phyloP scores from a whole-genome alignment of 2,329 filamentous ascomycete genomes.

The Aureobasidium sp. region DNA sequence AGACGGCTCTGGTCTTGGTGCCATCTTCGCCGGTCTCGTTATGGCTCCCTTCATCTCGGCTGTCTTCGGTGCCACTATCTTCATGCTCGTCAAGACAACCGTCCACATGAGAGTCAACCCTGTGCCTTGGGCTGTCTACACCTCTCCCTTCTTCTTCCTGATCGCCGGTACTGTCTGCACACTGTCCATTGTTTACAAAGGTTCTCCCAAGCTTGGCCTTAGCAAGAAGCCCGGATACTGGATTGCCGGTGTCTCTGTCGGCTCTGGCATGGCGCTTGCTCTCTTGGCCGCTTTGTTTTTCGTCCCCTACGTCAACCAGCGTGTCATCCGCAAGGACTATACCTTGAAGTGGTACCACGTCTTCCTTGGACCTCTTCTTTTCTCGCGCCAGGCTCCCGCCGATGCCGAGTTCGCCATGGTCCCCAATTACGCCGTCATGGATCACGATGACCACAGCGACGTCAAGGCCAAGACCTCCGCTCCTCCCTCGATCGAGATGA shows the following conservation, averaged over 20 bases:
- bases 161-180: conserved; percentile 42
- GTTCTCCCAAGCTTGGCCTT: conserved; percentile 33
- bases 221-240: conserved; percentile 33
- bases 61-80: conserved; percentile 41
- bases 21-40: conserved; percentile 35
- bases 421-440: conserved; percentile 70
- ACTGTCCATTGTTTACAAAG: conserved; percentile 50
- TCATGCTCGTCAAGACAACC: conserved; percentile 40
- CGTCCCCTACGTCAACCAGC: conserved; percentile 26
- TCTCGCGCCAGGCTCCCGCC: conserved; percentile 45
- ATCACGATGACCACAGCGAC: conserved; percentile 47
- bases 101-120: conserved; percentile 43
- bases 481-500: neutral
- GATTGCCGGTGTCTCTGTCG: conserved; percentile 44
- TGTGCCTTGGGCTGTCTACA: conserved; percentile 41
- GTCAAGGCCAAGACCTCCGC: conserved; percentile 19
- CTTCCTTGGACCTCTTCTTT: conserved; percentile 27
- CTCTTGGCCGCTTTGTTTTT: conserved; percentile 35
- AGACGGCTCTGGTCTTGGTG: conserved; percentile 35
- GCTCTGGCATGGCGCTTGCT: conserved; percentile 26
- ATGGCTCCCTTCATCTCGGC: conserved; percentile 42
- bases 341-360: conserved; percentile 26
- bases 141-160: conserved; percentile 43
- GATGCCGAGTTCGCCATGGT: conserved; percentile 50
- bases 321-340: conserved; percentile 25